These are phyloP conservation scores for Moesziomyces globuligerus DNA, from an alignment of 1,284 basidiomycete genomes.

Conservation along the genomic window DNA sequence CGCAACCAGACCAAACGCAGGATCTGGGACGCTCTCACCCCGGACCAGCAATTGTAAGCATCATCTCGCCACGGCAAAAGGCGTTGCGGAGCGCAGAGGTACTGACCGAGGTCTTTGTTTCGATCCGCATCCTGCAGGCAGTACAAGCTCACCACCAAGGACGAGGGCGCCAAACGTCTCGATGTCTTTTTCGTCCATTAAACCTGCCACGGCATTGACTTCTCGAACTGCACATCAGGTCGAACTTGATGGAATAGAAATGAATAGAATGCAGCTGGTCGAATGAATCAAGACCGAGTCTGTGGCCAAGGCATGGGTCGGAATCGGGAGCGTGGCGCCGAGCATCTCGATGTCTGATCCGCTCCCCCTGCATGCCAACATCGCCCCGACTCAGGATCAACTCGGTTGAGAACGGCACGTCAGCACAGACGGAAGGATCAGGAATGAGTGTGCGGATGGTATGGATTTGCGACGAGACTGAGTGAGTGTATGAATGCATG, in stretches of 20 bases:
- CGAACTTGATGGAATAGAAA: background rate
- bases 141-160: conserved; percentile 45
- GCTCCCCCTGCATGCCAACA: no score
- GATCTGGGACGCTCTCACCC: conserved; percentile 25
- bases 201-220: rapidly evolving
- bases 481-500: conserved; percentile 1
- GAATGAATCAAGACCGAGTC: no score
- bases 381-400: no score
- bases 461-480: background rate
- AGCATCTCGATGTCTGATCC: no score
- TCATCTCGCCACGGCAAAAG: no score
- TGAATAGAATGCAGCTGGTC: background rate
- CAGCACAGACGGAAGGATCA: no score
- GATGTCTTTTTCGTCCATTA: conserved; percentile 49
- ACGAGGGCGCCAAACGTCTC: conserved; percentile 40
- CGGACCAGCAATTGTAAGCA: conserved; percentile 33
- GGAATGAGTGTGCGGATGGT: background rate
- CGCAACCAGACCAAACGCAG: conserved; percentile 36
- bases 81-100: no score
- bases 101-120: no score
- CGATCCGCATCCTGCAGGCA: no score
- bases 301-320: no score
- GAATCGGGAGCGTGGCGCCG: no score
- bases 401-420: no score
- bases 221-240: background rate